These are phyloP conservation scores for Ampelocalamus luodianensis DNA, from an alignment of 176 grass and related monocot genomes.

Conservation along the genomic window DNA sequence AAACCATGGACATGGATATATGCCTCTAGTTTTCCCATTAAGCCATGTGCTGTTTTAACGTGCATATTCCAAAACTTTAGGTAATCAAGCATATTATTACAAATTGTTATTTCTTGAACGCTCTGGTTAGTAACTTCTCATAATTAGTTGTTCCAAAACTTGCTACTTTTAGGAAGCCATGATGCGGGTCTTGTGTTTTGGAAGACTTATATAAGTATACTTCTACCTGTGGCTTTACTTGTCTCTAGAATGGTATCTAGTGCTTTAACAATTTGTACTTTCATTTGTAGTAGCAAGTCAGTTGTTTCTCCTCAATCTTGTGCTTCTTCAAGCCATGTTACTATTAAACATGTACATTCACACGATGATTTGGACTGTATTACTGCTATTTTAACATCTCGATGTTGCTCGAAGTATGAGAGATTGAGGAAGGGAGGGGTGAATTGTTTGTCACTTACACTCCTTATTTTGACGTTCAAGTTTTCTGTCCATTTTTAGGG, in stretches of 20 bases:
- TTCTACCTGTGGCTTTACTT: too few relatives aligned
- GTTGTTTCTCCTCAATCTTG: too few relatives aligned
- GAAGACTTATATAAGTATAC: too few relatives aligned
- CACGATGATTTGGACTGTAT: too few relatives aligned
- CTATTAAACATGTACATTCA: too few relatives aligned
- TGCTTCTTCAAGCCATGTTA: too few relatives aligned
- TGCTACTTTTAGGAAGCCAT: not conserved
- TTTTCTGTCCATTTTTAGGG: conserved; percentile 48
- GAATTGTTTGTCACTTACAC: conserved; percentile 17
- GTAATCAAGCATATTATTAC: conserved; percentile 5
- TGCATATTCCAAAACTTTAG: conserved; percentile 7
- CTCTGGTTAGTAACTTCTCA: conserved; percentile 1
- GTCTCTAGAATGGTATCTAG: too few relatives aligned
- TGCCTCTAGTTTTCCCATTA: too few relatives aligned
- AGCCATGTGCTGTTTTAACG: not conserved
- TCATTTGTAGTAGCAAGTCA: too few relatives aligned
- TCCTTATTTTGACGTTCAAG: conserved; percentile 20
- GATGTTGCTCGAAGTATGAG: conserved; percentile 1
- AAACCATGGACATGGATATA: too few relatives aligned
- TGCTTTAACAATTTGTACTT: too few relatives aligned
- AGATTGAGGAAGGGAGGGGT: not conserved
- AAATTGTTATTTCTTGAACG: not conserved
- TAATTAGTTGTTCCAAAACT: conserved; percentile 16
- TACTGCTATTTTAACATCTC: not conserved
- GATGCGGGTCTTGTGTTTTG: too few relatives aligned